Evolutionary conservation across 208 protist species (phyloP), one percentile per base, ranked within the genome.

Genomic region (Trypanosoma lewisi): DNA sequence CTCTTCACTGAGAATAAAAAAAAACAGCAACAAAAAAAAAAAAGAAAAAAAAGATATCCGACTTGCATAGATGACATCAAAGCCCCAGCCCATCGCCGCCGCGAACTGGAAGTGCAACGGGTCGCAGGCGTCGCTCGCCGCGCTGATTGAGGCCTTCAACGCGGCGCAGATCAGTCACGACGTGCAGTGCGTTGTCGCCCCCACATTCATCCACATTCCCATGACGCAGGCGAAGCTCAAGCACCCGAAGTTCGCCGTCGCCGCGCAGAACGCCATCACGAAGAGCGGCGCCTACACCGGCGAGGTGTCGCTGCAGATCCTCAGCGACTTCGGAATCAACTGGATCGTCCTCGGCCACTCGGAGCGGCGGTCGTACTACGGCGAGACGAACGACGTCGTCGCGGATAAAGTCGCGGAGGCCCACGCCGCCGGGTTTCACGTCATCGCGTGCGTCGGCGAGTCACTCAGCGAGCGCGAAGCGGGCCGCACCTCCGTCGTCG

Each of bases 391-490:
- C 60, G 81, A 97, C 57, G 78, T 97, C 6, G 82, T 98, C 41
- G 96, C 90, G 11, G 79, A 97, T 53, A 99, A 99, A 79, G 78
- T 93, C 19, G 67, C 73, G 9, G 77, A 70, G 34, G 93, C 93
- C 25, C 69, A 96, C 41, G 73, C 73, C 27, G 62, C 63, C 45
- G 97, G 96, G 56, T 77, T 99, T 28, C 86, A 74, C 25, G 87
- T 99, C 16, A 98, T 99, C 69, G 85, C 88, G 19, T 99, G 98
- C 83, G 89, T 99, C 55, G 98, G 98, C 49, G 98, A 99, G 80
- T 90, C 83, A 19, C 83, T 98, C 1, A 79, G 94, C 50, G 85
- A 99, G 78, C 82, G 97, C 37, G 82, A 99, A 72, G 68, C 77
- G 4, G 89, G 84, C 59, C 70, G 92, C 47, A 99, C 97, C 25